Percentiles rank a stretch among this genome's conserved stretches.
Conservation (phyloP, 2,329 filamentous ascomycete species). For the Fusarium nygamai region DNA sequence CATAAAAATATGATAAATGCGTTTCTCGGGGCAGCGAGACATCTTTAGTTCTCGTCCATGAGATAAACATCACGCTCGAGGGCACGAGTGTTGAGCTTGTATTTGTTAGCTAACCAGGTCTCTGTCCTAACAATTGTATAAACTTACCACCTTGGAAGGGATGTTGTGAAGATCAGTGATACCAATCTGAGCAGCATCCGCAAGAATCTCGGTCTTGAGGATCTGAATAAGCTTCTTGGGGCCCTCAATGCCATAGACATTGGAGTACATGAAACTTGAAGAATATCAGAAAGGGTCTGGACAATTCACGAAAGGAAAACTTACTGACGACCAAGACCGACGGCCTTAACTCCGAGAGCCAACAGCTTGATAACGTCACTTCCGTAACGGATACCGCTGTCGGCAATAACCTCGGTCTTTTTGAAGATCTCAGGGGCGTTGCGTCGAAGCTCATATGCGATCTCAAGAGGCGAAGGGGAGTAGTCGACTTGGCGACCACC, state of each 20-base stretch:
- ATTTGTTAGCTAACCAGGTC: conserved; percentile 14
- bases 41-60: conserved; percentile 27
- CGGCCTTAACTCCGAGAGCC: conserved; percentile 52
- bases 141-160: conserved; percentile 35
- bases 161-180: conserved; percentile 42
- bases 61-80: conserved; percentile 42
- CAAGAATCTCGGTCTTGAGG: conserved; percentile 57
- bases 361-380: conserved; percentile 53
- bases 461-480: conserved; percentile 41
- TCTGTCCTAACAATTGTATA: rapidly evolving
- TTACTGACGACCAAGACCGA: conserved; percentile 54
- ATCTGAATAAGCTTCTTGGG: conserved; percentile 58
- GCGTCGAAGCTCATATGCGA: conserved; percentile 46
- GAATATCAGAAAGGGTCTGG: not conserved
- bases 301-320: not conserved
- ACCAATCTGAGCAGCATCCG: conserved; percentile 49
- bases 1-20: no score
- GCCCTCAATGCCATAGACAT: conserved; percentile 59
- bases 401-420: conserved; percentile 50
- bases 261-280: conserved; percentile 58
- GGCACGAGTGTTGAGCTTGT: conserved; percentile 40
- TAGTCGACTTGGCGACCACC: conserved; percentile 54
- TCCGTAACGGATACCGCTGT: conserved; percentile 52
- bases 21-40: rapidly evolving
- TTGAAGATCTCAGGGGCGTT: conserved; percentile 51